A percentile compares a stretch with the other conserved stretches of the same genome.
Evolutionary conservation across 2,329 filamentous ascomycete genomes (phyloP).

Genomic region (Grosmannia penicillata): DNA sequence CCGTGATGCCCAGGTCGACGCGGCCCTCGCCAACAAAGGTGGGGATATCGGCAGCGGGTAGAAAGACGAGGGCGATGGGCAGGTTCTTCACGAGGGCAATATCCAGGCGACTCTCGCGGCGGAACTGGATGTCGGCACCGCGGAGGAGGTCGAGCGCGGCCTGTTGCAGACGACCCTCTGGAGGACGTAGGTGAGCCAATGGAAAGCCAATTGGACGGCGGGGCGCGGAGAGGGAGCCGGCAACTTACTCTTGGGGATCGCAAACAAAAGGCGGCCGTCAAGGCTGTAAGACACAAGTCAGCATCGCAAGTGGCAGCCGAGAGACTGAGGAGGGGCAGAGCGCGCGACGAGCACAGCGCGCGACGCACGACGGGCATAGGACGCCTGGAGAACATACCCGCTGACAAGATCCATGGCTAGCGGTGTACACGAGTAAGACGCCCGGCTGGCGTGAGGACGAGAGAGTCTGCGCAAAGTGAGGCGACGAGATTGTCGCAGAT

Average conservation of each 20-base stretch:
- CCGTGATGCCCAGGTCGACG: constrained; percentile 85
- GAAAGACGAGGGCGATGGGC: constrained; percentile 87
- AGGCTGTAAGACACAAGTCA: constrained; percentile 44
- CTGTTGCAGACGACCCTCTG: constrained; percentile 86
- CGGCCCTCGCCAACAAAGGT: constrained; percentile 93
- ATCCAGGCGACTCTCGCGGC: constrained; percentile 85
- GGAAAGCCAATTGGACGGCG: not conserved
- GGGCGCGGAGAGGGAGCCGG: constrained; percentile 12
- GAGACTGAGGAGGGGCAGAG: constrained; percentile 5
- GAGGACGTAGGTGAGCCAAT: not conserved
- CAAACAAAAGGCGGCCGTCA: constrained; percentile 85
- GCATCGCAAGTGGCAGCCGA: constrained; percentile 9
- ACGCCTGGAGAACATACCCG: no score
- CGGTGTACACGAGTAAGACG: no score
- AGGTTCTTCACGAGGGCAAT: constrained; percentile 97
- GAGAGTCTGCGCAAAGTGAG: no score
- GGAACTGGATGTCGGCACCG: constrained; percentile 92
- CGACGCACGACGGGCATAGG: not conserved
- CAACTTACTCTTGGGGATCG: constrained; percentile 89
- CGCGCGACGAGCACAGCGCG: no score
- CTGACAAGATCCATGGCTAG: no score
- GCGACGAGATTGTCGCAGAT: no score
- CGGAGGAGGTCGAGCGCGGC: constrained; percentile 79
- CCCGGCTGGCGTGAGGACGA: no score
- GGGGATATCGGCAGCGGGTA: constrained; percentile 92